Evolutionary conservation across 1,284 basidiomycete genomes (phyloP).

Genomic region (Takashimella koratensis): DNA sequence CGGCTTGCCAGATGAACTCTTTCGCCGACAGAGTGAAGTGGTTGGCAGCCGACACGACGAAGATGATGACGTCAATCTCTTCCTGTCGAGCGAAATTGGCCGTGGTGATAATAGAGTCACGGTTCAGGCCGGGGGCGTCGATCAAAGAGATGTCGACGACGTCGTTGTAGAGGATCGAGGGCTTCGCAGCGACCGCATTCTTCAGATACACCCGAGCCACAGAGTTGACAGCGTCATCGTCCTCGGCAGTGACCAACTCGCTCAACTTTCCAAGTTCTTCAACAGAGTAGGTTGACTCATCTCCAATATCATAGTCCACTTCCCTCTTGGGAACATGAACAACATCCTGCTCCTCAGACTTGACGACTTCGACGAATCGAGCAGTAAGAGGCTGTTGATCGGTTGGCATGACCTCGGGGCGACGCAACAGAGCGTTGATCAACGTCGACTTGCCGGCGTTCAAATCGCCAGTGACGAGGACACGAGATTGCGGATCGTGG

Average conservation of each 20-base stretch:
- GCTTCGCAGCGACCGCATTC: constrained; percentile 66
- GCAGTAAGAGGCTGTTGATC: constrained; percentile 99
- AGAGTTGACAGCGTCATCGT: constrained; percentile 65
- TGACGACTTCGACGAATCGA: constrained; percentile 95
- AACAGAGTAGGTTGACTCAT: constrained; percentile 73
- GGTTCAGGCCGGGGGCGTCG: constrained; percentile 95
- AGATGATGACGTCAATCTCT: constrained; percentile 98
- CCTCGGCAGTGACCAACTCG: constrained; percentile 64
- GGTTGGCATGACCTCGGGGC: constrained; percentile 82
- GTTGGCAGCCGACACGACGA: constrained; percentile 97
- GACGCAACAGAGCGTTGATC: constrained; percentile 86
- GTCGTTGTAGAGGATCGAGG: constrained; percentile 90
- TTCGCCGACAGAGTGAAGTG: constrained; percentile 96
- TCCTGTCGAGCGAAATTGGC: constrained; percentile 94
- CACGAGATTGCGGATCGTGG: constrained; percentile 88
- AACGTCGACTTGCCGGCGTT: constrained; percentile 99
- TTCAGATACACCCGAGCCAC: constrained; percentile 78
- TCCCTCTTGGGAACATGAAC: constrained; percentile 53
- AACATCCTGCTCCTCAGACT: constrained; percentile 64
- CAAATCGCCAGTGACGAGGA: constrained; percentile 97
- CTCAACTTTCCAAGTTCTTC: constrained; percentile 70
- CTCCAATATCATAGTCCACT: constrained; percentile 64
- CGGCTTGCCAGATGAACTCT: constrained; percentile 90
- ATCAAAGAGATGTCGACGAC: constrained; percentile 97
- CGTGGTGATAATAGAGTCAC: constrained; percentile 93